Conservation (phyloP, 768 basidiomycete genomes). For the Erythrobasidium yunnanense region DNA sequence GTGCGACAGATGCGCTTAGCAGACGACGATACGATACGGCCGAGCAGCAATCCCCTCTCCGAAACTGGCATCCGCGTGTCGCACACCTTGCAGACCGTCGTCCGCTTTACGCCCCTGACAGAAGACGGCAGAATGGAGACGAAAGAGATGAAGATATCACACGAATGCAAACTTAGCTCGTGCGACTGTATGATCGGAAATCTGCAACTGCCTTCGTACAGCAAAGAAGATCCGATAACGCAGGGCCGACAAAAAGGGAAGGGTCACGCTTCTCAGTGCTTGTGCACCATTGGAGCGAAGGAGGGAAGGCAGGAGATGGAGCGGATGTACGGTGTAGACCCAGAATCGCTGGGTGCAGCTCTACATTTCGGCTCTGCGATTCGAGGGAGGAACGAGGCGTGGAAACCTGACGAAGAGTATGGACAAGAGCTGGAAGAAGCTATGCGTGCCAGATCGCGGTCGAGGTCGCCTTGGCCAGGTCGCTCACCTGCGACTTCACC, state of each 20-base stretch:
- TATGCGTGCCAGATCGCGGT: not conserved
- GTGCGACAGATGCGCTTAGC: constrained; percentile 23
- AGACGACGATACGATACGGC: constrained; percentile 21
- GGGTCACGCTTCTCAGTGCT: not conserved
- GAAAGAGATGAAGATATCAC: constrained; percentile 24
- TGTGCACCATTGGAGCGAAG: constrained; percentile 11
- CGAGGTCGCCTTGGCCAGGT: constrained; percentile 1
- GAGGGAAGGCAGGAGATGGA: constrained; percentile 17
- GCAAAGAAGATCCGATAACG: not conserved
- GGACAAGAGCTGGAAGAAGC: constrained; percentile 10
- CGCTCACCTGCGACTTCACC: not conserved
- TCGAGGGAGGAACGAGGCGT: not conserved
- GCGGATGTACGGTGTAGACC: constrained; percentile 4
- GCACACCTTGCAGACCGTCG: constrained; percentile 5
- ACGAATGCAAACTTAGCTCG: constrained; percentile 9
- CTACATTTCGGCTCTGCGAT: constrained; percentile 5
- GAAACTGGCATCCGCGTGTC: constrained; percentile 19
- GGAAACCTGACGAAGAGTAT: constrained; percentile 19
- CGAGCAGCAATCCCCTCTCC: constrained; percentile 1
- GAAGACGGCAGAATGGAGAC: not conserved
- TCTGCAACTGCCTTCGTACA: constrained; percentile 6
- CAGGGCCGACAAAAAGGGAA: not conserved
- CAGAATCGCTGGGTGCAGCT: constrained; percentile 8
- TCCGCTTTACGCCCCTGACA: constrained; percentile 16
- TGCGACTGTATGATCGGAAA: constrained; percentile 18